phyloP scores from a whole-genome alignment of 208 protist genomes.

The Crithidia bombi region DNA sequence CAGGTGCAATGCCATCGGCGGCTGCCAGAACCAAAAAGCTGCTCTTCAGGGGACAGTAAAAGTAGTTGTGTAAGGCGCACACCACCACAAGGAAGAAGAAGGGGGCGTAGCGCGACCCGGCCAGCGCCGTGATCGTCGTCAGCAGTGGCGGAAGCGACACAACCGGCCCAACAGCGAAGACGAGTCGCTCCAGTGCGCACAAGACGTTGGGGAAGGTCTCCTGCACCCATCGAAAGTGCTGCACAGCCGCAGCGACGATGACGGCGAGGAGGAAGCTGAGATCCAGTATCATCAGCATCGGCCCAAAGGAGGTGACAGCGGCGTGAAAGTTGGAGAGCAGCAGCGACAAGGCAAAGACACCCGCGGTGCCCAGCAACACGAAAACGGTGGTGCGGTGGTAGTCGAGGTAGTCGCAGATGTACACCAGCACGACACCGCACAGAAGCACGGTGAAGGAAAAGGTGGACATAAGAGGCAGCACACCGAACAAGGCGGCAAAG shows the following conservation, averaged over 20 bases:
- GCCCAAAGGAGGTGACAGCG: conserved; percentile 56
- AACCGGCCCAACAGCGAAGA: conserved; percentile 67
- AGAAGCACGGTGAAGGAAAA: conserved; percentile 69
- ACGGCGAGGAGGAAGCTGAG: conserved; percentile 46
- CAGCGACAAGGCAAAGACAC: conserved; percentile 54
- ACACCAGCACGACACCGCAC: conserved; percentile 63
- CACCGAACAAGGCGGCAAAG: conserved; percentile 62
- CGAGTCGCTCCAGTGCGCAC: conserved; percentile 67
- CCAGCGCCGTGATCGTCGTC: conserved; percentile 62
- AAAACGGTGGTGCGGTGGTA: conserved; percentile 63
- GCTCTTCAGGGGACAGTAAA: conserved; percentile 78
- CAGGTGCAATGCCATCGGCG: conserved; percentile 1
- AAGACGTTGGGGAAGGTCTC: conserved; percentile 68
- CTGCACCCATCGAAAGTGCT: conserved; percentile 90
- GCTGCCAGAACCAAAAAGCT: conserved; percentile 59
- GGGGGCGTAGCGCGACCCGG: conserved; percentile 70
- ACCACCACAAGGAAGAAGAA: conserved; percentile 64
- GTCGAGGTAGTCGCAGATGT: conserved; percentile 82
- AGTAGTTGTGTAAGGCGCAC: conserved; percentile 69
- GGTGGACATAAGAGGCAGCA: conserved; percentile 78
- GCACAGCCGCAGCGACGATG: conserved; percentile 44
- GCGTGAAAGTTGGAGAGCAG: conserved; percentile 76
- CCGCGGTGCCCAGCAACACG: conserved; percentile 49
- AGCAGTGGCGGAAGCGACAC: conserved; percentile 72
- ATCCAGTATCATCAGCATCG: conserved; percentile 69